These are phyloP conservation scores for Odontarrhena argentea DNA, from an alignment of 345 rosid genomes.

Conservation along the genomic window DNA sequence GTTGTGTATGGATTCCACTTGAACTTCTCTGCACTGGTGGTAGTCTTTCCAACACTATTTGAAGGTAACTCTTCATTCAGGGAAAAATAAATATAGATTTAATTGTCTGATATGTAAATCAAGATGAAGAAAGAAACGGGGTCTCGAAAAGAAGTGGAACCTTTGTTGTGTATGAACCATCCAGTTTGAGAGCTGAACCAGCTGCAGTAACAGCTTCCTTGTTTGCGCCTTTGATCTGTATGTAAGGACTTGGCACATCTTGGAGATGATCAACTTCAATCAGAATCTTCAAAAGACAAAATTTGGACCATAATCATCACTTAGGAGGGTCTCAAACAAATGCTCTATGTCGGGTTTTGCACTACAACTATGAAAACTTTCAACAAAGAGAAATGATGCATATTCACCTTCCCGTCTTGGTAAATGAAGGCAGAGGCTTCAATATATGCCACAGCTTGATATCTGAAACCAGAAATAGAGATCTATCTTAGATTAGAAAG, in stretches of 20 bases:
- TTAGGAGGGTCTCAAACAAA: not conserved
- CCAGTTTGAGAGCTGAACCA: conserved; percentile 83
- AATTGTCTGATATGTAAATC: not conserved
- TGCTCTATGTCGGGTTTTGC: not conserved
- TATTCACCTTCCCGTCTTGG: conserved; percentile 88
- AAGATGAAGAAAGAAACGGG: conserved; percentile 9
- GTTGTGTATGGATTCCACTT: conserved; percentile 71
- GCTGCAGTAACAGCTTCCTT: conserved; percentile 93
- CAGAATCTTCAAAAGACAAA: conserved; percentile 57
- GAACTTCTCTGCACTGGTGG: conserved; percentile 74
- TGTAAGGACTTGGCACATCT: conserved; percentile 74
- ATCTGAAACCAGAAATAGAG: conserved; percentile 53
- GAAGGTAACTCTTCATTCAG: conserved; percentile 68
- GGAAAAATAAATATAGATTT: not conserved
- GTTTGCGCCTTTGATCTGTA: conserved; percentile 95
- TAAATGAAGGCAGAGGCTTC: conserved; percentile 95
- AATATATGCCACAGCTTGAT: conserved; percentile 93
- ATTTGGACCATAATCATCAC: not conserved
- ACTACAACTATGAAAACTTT: not conserved
- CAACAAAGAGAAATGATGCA: conserved; percentile 12
- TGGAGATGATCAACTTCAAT: conserved; percentile 94
- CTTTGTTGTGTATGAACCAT: conserved; percentile 97
- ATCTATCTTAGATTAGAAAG: not conserved
- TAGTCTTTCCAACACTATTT: conserved; percentile 82
- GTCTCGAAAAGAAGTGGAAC: conserved; percentile 42